These are phyloP conservation scores for Drechslera avenae DNA, from an alignment of 2,329 filamentous ascomycete species.

Conservation along the genomic window DNA sequence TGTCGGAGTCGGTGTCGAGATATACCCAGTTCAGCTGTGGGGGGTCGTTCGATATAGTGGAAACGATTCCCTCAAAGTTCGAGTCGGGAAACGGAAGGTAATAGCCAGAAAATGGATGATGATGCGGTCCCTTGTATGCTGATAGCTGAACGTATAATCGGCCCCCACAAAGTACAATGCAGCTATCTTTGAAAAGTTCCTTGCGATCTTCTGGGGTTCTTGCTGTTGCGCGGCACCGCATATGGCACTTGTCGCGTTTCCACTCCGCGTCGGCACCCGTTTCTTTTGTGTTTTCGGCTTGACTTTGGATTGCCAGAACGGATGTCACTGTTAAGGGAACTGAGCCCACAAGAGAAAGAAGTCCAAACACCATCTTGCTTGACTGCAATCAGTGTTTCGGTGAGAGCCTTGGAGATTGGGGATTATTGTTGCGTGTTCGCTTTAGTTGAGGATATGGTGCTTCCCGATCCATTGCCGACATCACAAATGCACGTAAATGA, in stretches of 20 bases:
- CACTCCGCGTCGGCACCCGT: constrained; percentile 20
- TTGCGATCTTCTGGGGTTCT: constrained; percentile 25
- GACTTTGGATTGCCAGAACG: constrained; percentile 25
- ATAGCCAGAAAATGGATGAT: constrained; percentile 56
- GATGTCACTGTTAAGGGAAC: constrained; percentile 28
- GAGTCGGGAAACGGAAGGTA: constrained; percentile 56
- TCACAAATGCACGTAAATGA: not conserved
- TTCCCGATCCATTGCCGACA: not conserved
- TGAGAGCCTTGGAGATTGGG: not conserved
- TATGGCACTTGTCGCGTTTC: constrained; percentile 30
- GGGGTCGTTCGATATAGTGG: constrained; percentile 56
- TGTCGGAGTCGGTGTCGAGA: constrained; percentile 61
- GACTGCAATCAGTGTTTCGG: not conserved
- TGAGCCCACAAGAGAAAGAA: constrained; percentile 20
- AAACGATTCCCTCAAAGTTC: constrained; percentile 52
- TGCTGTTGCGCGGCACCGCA: constrained; percentile 22
- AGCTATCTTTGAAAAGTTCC: constrained; percentile 20
- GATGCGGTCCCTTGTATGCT: constrained; percentile 18
- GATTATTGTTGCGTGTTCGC: not conserved
- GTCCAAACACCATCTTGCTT: constrained; percentile 19
- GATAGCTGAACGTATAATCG: constrained; percentile 29
- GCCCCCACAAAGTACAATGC: constrained; percentile 22
- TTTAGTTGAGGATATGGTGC: not conserved
- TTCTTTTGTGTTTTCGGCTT: constrained; percentile 25
- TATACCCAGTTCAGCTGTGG: constrained; percentile 73